These are phyloP conservation scores for Pholiota conissans DNA, from an alignment of 768 basidiomycete genomes.

Conservation along the genomic window DNA sequence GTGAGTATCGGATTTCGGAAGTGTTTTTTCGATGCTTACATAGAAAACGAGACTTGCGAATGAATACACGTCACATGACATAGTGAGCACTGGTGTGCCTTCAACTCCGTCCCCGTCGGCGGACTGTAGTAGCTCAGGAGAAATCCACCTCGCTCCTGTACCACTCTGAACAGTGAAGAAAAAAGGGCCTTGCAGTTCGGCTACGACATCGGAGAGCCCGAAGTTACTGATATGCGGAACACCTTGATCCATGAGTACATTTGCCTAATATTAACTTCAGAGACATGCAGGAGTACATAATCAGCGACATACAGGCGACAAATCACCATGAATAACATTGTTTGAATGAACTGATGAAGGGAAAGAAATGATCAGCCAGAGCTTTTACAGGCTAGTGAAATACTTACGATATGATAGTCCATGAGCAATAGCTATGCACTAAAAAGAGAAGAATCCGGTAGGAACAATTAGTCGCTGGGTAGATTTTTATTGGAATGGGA, in stretches of 20 bases:
- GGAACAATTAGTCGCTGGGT: neutral
- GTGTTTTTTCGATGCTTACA: no score
- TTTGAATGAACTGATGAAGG: no score
- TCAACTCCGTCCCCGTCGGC: no score
- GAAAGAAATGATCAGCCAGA: no score
- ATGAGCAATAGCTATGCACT: constrained; percentile 6
- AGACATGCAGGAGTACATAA: neutral
- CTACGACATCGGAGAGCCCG: constrained; percentile 30
- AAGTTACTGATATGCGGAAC: constrained; percentile 36
- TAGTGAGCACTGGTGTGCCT: no score
- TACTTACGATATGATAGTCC: constrained; percentile 6
- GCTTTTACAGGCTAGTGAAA: neutral
- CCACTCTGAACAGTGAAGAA: constrained; percentile 28
- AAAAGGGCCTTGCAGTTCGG: constrained; percentile 15
- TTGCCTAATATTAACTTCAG: neutral
- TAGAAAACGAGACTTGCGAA: no score
- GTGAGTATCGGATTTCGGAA: no score
- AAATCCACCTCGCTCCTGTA: no score
- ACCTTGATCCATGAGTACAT: constrained; percentile 21
- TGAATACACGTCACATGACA: no score
- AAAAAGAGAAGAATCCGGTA: no score
- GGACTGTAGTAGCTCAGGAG: no score
- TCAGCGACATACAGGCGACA: constrained; percentile 2
- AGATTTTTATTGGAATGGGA: neutral
- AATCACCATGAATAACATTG: constrained; percentile 7